Base-by-base conservation (phyloP, 78 protist genomes). In the Polysphondylium violaceum region DNA sequence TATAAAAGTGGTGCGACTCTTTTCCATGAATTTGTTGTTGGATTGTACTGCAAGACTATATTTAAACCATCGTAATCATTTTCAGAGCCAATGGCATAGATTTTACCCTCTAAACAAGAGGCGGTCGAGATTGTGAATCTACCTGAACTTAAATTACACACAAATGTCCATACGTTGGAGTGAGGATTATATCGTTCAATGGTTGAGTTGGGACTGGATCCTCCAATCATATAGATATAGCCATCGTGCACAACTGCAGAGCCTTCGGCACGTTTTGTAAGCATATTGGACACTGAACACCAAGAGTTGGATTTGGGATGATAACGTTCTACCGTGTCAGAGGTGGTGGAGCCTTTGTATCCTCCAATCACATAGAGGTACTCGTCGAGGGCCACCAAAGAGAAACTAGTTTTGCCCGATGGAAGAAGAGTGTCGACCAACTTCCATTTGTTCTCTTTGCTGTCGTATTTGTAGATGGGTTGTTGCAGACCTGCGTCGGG, bases 401-500 rank as follows among this genome's bases (percentile, higher is more conserved):
- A 36, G 31, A 83, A 83, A 8, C 71, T 25, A 14, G 90, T 83
- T 29, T 69, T 67, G 16, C 69, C 78, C 12, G 72, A 33, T 25
- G 77, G 77, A 12, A 83, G 3, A 5, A 19, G 36, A 2, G 68
- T 43, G 14, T 83, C 79, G 0, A 55, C 7, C 9, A 17, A 56
- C 31, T 58, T 44, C 90, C 90, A 83, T 36, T 41, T 47, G 3
- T 40, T 17, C 16, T 83, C 90, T 2, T 73, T 59, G 0, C 60
- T 2, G 25, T 69, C 76, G 16, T 56, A 83, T 25, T 50, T 63
- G 43, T 35, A 83, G 47, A 83, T 33, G 6, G 90, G 77, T 44
- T 83, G 90, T 0, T 83, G 74, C 53, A 83, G 31, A 1, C 90
- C 90, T 12, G 90, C 90, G 43, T 83, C 90, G 0, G 90, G 90